Evolutionary conservation across 2,329 filamentous ascomycete genomes (phyloP), one percentile per base, ranked within the genome.

Genomic region (Fusarium transvaalense): DNA sequence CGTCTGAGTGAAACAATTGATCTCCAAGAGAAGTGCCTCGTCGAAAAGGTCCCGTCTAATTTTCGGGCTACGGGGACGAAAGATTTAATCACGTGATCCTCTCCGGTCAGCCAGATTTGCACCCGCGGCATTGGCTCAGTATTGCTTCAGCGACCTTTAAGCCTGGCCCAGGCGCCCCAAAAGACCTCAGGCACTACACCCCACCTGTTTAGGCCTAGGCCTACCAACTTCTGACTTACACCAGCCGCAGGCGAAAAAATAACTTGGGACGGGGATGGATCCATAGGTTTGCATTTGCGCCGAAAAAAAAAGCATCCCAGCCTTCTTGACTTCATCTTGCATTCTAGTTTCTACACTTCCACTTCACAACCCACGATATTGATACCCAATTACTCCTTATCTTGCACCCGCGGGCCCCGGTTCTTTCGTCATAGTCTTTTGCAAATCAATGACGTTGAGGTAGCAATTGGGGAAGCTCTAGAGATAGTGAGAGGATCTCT

Each of bases 401-500:
- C 19, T 56, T 46, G 25, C 42, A 38, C 59, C 48, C 27, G 21
- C 51, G 41, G 42, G 52, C 47, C 50, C 34, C 32, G 17, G 35
- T 56, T 55, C 57, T 63, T 57, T 43, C 61, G 47, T 35, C 51
- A 56, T 53, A 59, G 42, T 25, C 34, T 68, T 63, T 50, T 59
- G 52, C 50, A 71, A 58, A 71, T 85, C 84, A 87, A 89, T 89
- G 87, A 85, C 80, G 80, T 76, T 77, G 76, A 86, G 89, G 86
- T 92, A 95, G 92, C 84, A 89, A 81, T 82, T 80, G 83, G 85
- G 84, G 82, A 79, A 86, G 89, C 88, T 92, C 89, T 91, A 90
- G 91, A 89, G 90, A 90, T 90, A 86, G 85, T 89, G 88, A 88
- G 86, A 90, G 86, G 83, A 87, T 91, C 89, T 91, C 89, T 91